Evolutionary conservation across 371 early-diverging fungal genomes (phyloP).

Genomic region (Coemansia sp.): DNA sequence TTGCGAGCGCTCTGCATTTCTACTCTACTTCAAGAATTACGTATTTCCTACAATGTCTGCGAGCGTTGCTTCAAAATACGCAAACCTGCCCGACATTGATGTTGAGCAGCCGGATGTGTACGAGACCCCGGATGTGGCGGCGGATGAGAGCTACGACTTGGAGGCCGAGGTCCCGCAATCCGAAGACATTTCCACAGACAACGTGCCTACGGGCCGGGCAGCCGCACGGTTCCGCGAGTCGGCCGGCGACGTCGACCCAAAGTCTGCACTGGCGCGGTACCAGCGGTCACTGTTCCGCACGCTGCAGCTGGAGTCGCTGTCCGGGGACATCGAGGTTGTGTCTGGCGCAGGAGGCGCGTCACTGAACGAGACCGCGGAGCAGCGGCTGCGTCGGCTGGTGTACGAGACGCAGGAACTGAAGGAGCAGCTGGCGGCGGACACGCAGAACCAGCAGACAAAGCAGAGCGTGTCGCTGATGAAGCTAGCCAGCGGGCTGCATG

Average conservation of each 20-base stretch:
- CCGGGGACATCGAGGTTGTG: slow-evolving; percentile 43
- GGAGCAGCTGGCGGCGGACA: slow-evolving; percentile 57
- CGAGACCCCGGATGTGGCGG: slow-evolving; percentile 71
- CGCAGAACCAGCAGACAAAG: neutral
- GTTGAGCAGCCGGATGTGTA: slow-evolving; percentile 81
- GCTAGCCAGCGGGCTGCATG: slow-evolving; percentile 66
- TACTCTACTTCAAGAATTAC: too few relatives aligned
- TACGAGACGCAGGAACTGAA: slow-evolving; percentile 80
- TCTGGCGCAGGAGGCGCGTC: slow-evolving; percentile 17
- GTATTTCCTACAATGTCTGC: neutral
- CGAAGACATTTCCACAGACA: slow-evolving; percentile 50
- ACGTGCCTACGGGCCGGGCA: slow-evolving; percentile 14
- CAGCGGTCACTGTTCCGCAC: slow-evolving; percentile 38
- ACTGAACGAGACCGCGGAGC: slow-evolving; percentile 71
- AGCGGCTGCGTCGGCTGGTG: slow-evolving; percentile 75
- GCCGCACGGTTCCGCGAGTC: slow-evolving; percentile 38
- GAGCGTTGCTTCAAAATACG: slow-evolving; percentile 57
- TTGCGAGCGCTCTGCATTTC: too few relatives aligned
- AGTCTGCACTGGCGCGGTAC: slow-evolving; percentile 33
- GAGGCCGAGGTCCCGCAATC: slow-evolving; percentile 52
- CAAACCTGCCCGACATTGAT: slow-evolving; percentile 71
- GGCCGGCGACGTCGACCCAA: slow-evolving; percentile 24
- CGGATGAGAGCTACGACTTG: slow-evolving; percentile 21
- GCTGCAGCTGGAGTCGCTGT: slow-evolving; percentile 38
- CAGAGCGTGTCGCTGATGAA: slow-evolving; percentile 54